Base-by-base conservation (phyloP, 2,329 filamentous ascomycete genomes). In the Aspergillus sojae region DNA sequence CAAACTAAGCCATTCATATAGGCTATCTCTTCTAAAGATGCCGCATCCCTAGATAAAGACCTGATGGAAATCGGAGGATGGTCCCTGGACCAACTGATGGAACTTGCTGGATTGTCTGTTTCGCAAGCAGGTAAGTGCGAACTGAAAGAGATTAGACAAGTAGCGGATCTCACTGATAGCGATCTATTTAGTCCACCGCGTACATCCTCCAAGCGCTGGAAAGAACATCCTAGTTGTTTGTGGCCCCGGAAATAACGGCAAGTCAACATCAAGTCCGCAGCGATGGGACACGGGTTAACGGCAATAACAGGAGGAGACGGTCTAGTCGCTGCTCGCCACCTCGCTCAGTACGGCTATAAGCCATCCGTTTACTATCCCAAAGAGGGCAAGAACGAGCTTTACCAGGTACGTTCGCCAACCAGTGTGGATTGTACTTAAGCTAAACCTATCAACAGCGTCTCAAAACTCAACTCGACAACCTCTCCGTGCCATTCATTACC, bases 31-130 rank as follows among this genome's bases (percentile, higher is more conserved):
- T 90, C 94, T 48, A 93, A 95, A 79, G 92, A 93, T 67, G 95
- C 95, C 0, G 90, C 92, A 0, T 91, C 92, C 55, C 86, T 99
- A 21, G 95, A 99, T 76, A 89, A 92, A 78, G 94, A 99, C 76
- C 89, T 99, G 66, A 98, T 99, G 94, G 86, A 87, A 12, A 88
- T 89, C 0, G 87, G 88, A 45, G 93, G 91, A 10, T 99, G 97
- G 80, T 96, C 93, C 12, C 86, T 99, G 61, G 95, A 98, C 75
- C 95, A 99, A 79, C 83, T 99, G 56, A 98, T 99, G 95, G 95
- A 98, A 76, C 82, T 99, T 9, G 95, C 95, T 50, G 95, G 95
- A 0, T 85, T 99, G 0, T 94, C 93, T 1, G 93, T 98, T 30
- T 94, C 94, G 14, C 93, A 98, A 83, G 93, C 91, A 57, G 89